These are phyloP conservation scores for Tulasnella sp. DNA, from an alignment of 768 basidiomycete species.

Conservation along the genomic window DNA sequence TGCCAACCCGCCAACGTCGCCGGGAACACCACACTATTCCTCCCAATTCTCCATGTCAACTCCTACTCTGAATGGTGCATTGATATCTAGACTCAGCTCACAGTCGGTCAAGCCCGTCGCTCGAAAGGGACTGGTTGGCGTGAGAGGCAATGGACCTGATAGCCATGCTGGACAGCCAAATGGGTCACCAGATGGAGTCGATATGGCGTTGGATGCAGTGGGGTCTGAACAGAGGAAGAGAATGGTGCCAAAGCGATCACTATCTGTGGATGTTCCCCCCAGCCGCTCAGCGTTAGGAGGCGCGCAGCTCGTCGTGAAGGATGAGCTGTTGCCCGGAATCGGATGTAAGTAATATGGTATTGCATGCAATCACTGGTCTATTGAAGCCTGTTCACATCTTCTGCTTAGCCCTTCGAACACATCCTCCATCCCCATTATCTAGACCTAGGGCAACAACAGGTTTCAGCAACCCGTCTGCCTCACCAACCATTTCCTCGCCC, in stretches of 20 bases:
- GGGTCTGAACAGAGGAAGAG: slow-evolving; percentile 45
- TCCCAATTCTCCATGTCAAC: slow-evolving; percentile 29
- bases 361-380: neutral
- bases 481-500: slow-evolving; percentile 30
- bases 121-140: slow-evolving; percentile 13
- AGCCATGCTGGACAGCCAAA: slow-evolving; percentile 24
- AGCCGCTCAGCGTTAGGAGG: neutral
- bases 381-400: neutral
- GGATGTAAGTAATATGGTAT: neutral
- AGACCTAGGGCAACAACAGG: slow-evolving; percentile 8
- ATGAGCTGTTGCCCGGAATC: neutral
- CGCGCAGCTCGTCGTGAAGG: no score
- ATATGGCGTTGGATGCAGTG: neutral
- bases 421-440: slow-evolving; percentile 6
- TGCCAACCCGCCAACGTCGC: slow-evolving; percentile 72
- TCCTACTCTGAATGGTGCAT: slow-evolving; percentile 19
- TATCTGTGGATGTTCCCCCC: slow-evolving; percentile 52
- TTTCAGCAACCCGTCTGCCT: slow-evolving; percentile 30
- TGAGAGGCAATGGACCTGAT: slow-evolving; percentile 19
- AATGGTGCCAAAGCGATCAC: slow-evolving; percentile 44
- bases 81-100: neutral
- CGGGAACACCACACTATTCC: slow-evolving; percentile 42
- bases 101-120: neutral
- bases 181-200: slow-evolving; percentile 44
- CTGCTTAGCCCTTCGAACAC: neutral